These are phyloP conservation scores for Petasospora rhodanensis DNA, from an alignment of 1,139 yeast species.

Conservation along the genomic window DNA sequence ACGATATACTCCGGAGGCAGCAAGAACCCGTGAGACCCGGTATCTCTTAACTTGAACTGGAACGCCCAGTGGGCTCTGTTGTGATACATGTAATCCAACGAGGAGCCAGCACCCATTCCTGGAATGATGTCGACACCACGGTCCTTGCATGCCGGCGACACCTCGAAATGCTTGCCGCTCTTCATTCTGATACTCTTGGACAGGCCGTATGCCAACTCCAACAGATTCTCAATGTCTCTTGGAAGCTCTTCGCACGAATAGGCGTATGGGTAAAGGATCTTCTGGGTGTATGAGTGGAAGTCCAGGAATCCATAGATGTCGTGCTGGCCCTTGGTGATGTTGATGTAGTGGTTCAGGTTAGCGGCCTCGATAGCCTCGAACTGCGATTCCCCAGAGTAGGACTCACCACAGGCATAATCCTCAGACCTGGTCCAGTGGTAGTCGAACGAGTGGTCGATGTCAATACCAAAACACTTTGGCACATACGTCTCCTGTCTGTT, in stretches of 20 bases:
- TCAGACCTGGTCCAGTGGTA: slow-evolving; percentile 65
- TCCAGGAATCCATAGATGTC: slow-evolving; percentile 73
- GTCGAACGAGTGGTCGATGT: slow-evolving; percentile 80
- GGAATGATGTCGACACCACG: slow-evolving; percentile 65
- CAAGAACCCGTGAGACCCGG: slow-evolving; percentile 80
- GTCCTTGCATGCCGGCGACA: slow-evolving; percentile 75
- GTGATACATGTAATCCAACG: slow-evolving; percentile 81
- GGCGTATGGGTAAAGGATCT: slow-evolving; percentile 78
- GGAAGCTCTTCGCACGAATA: slow-evolving; percentile 70
- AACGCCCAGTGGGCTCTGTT: slow-evolving; percentile 80
- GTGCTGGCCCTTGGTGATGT: slow-evolving; percentile 53
- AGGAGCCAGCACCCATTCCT: slow-evolving; percentile 75
- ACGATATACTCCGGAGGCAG: slow-evolving; percentile 65
- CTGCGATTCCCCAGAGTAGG: slow-evolving; percentile 71
- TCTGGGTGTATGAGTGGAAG: slow-evolving; percentile 82
- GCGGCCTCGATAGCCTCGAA: slow-evolving; percentile 74
- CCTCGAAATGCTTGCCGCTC: slow-evolving; percentile 61
- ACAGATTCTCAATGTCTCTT: slow-evolving; percentile 72
- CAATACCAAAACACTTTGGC: slow-evolving; percentile 73
- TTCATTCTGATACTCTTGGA: slow-evolving; percentile 64
- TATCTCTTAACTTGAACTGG: slow-evolving; percentile 76
- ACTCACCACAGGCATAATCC: slow-evolving; percentile 74
- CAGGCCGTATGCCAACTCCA: slow-evolving; percentile 78
- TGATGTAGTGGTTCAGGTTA: slow-evolving; percentile 61
- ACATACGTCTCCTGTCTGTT: slow-evolving; percentile 73